A percentile compares a stretch with the other conserved stretches of the same genome.
Conservation (phyloP, 371 early-diverging fungal genomes). For the Mortierella sp. region DNA sequence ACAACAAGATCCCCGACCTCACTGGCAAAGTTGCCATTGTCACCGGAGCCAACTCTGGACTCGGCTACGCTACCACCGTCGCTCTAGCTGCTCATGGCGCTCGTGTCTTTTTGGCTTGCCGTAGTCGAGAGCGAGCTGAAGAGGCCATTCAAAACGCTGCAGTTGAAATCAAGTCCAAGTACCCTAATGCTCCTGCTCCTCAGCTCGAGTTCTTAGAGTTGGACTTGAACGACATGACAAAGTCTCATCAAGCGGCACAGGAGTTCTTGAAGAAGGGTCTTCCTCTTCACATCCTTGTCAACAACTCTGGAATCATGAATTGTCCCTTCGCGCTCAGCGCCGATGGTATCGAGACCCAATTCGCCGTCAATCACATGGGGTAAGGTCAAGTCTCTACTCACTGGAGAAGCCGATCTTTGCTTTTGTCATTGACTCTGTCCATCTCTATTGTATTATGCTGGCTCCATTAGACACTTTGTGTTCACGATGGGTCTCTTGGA, state of each 20-base stretch:
- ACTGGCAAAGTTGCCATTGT: constrained; percentile 76
- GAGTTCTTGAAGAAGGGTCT: constrained; percentile 60
- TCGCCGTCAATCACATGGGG: constrained; percentile 82
- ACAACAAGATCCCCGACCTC: constrained; percentile 68
- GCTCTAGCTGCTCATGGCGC: constrained; percentile 73
- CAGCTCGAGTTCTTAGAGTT: constrained; percentile 70
- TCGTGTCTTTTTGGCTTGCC: constrained; percentile 70
- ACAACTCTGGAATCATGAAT: constrained; percentile 82
- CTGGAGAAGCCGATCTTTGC: too few species aligned
- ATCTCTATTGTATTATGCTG: background rate
- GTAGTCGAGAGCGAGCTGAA: constrained; percentile 62
- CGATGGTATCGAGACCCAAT: constrained; percentile 84
- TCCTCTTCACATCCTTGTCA: constrained; percentile 73
- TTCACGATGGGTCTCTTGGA: constrained; percentile 74
- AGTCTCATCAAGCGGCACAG: constrained; percentile 66
- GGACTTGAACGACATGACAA: constrained; percentile 68
- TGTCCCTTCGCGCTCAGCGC: constrained; percentile 70
- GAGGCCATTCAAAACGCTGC: constrained; percentile 65
- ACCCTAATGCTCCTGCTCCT: constrained; percentile 10
- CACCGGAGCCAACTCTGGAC: constrained; percentile 81
- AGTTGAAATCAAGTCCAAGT: constrained; percentile 59
- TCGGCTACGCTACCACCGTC: constrained; percentile 70
- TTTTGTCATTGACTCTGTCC: constrained; percentile 19
- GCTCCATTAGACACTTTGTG: constrained; percentile 65
- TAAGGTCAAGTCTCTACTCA: constrained; percentile 33